These are phyloP conservation scores for Dioszegia crocea DNA, from an alignment of 768 basidiomycete genomes.

Conservation along the genomic window DNA sequence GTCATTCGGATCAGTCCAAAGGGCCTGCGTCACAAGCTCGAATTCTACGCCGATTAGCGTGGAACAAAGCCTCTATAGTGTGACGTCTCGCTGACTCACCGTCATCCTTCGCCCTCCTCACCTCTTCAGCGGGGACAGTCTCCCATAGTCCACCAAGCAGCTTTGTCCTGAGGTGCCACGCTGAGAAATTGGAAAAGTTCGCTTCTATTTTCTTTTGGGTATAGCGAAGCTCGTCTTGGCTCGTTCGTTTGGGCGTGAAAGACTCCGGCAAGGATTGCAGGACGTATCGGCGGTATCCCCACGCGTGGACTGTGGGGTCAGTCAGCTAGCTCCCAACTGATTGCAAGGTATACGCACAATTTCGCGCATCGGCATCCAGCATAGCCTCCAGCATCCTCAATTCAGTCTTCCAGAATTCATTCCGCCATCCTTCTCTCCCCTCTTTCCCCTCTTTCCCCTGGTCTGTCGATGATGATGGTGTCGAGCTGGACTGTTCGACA, in stretches of 20 bases:
- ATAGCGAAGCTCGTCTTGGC: conserved; percentile 73
- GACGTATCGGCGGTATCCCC: conserved; percentile 88
- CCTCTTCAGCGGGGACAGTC: conserved; percentile 54
- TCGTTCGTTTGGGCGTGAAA: conserved; percentile 50
- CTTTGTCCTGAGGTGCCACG: conserved; percentile 96
- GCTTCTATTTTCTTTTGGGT: conserved; percentile 85
- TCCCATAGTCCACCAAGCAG: conserved; percentile 66
- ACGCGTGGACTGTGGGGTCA: conserved; percentile 72
- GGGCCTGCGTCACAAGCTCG: conserved; percentile 82
- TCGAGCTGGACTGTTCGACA: background rate
- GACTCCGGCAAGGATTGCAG: conserved; percentile 63
- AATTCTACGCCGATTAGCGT: conserved; percentile 62
- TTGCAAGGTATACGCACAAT: conserved; percentile 62
- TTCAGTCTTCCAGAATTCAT: conserved; percentile 76
- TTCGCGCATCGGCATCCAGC: conserved; percentile 83
- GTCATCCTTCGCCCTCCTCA: conserved; percentile 61
- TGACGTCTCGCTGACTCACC: too few relatives aligned
- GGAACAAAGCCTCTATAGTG: too few relatives aligned
- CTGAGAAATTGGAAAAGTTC: conserved; percentile 96
- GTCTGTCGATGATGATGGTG: background rate
- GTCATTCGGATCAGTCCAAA: conserved; percentile 94
- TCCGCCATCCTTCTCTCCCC: conserved; percentile 61
- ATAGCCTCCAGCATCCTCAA: conserved; percentile 84
- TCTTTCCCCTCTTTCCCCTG: conserved; percentile 32
- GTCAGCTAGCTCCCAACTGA: background rate